These are phyloP conservation scores for Termitomyces sp. DNA, from an alignment of 768 basidiomycete species.

Conservation along the genomic window DNA sequence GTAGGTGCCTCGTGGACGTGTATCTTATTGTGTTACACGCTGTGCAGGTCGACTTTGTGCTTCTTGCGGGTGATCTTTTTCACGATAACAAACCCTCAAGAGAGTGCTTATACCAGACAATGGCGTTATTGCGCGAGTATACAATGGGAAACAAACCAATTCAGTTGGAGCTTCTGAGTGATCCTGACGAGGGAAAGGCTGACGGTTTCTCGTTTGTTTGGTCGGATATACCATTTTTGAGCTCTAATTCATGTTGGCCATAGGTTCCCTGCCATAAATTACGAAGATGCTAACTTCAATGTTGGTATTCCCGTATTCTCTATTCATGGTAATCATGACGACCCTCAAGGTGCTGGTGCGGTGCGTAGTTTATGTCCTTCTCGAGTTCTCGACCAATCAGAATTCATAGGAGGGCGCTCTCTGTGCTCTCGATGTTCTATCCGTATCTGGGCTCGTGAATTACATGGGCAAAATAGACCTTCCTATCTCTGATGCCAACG, in stretches of 20 bases:
- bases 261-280: conserved; percentile 95
- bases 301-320: conserved; percentile 97
- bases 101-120: conserved; percentile 83
- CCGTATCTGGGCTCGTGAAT: conserved; percentile 89
- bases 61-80: conserved; percentile 94
- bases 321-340: conserved; percentile 99
- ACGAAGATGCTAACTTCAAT: conserved; percentile 95
- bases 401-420: conserved; percentile 82
- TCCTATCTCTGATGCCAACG: conserved; percentile 62
- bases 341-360: conserved; percentile 92
- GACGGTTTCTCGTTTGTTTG: conserved; percentile 71
- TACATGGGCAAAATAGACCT: conserved; percentile 98
- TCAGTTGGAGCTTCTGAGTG: conserved; percentile 86
- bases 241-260: background rate
- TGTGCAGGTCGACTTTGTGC: conserved; percentile 85
- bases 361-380: conserved; percentile 37
- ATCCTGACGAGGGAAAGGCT: conserved; percentile 87
- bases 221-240: background rate
- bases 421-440: conserved; percentile 91
- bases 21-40: conserved; percentile 4
- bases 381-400: background rate
- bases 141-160: conserved; percentile 86
- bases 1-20: conserved; percentile 35
- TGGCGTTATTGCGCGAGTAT: conserved; percentile 86
- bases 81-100: conserved; percentile 96